These are phyloP conservation scores for Paramecium sexaurelia DNA, from an alignment of 73 alveolate genomes.

Conservation along the genomic window DNA sequence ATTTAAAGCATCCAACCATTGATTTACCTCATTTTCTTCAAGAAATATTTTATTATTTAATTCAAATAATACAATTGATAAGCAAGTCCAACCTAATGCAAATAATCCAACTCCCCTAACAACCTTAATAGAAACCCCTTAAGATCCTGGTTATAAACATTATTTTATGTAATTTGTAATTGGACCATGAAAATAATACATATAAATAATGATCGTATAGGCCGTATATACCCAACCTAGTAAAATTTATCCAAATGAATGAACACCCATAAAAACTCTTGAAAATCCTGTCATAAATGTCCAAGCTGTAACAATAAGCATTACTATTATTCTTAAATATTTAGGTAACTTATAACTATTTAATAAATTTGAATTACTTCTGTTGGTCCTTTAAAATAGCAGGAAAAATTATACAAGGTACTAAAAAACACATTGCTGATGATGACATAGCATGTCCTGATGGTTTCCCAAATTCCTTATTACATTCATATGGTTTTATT, in stretches of 20 bases:
- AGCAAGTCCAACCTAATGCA: not conserved
- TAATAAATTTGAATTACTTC: not conserved
- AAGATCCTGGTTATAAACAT: not conserved
- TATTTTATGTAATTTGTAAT: not conserved
- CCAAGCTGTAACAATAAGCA: not conserved
- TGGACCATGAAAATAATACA: not conserved
- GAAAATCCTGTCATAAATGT: constrained; percentile 49
- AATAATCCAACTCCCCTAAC: not conserved
- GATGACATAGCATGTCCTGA: constrained; percentile 70
- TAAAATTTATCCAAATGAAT: constrained; percentile 46
- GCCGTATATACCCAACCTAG: constrained; percentile 56
- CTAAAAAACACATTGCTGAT: not conserved
- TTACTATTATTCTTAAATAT: not conserved
- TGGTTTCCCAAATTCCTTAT: constrained; percentile 67
- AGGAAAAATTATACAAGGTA: constrained; percentile 11
- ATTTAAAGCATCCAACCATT: not conserved
- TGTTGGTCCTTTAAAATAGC: not conserved
- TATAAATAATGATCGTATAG: not conserved
- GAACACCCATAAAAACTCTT: constrained; percentile 63
- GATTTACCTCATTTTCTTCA: not conserved
- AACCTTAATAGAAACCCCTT: not conserved
- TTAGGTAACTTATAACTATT: not conserved
- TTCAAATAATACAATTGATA: not conserved
- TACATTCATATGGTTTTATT: constrained; percentile 36
- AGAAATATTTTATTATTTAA: not conserved